Evolutionary conservation across 164 flowering plant genomes (phyloP).

Genomic region (Berberis thunbergii): DNA sequence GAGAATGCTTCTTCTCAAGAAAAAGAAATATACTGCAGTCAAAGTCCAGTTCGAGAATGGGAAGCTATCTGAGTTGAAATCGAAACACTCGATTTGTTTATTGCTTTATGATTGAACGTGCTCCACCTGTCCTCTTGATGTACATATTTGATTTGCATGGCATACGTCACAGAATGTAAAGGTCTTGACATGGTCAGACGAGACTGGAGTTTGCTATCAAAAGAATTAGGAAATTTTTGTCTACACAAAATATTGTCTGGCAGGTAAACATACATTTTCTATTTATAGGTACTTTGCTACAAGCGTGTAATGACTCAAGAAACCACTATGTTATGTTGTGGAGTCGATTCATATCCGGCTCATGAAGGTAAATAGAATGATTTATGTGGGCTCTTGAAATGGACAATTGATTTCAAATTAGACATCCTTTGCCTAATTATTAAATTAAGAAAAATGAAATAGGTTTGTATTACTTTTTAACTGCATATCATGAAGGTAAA

Average conservation of each 20-base stretch:
- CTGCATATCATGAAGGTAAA: constrained; percentile 53
- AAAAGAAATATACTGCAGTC: constrained; percentile 98
- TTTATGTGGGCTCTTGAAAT: no score
- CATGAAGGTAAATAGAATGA: constrained; percentile 46
- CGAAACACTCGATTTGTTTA: neutral
- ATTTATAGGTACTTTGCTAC: neutral
- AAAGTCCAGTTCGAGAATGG: constrained; percentile 82
- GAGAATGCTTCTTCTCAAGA: constrained; percentile 97
- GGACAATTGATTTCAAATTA: no score
- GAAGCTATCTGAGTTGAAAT: constrained; percentile 41
- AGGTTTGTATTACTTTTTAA: no score
- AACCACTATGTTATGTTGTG: constrained; percentile 33
- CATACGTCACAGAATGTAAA: constrained; percentile 86
- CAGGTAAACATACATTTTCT: constrained; percentile 38
- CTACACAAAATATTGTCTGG: constrained; percentile 84
- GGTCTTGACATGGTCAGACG: constrained; percentile 99
- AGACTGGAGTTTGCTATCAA: constrained; percentile 95
- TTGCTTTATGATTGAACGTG: constrained; percentile 2
- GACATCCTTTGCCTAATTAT: no score
- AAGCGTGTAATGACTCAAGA: neutral
- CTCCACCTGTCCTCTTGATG: neutral
- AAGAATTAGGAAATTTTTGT: constrained; percentile 92
- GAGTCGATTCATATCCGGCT: constrained; percentile 81
- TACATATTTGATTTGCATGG: constrained; percentile 5
- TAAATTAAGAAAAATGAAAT: no score